Conservation (phyloP, 345 rosid species). For the Euphorbia pulcherrima region DNA sequence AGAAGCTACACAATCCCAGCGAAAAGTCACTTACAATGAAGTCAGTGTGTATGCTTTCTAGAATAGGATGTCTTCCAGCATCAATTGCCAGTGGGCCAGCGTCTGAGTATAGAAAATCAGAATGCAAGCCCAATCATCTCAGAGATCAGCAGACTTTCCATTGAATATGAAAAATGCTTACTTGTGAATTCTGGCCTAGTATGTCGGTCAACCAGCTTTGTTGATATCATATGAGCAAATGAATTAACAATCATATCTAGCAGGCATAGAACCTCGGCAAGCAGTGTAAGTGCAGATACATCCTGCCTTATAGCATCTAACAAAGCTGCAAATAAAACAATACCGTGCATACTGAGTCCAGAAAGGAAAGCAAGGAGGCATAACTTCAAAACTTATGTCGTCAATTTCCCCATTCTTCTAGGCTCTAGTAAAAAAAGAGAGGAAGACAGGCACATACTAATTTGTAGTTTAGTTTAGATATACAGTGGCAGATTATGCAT, state of each 20-base stretch:
- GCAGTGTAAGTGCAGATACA: constrained; percentile 68
- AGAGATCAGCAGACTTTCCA: not conserved
- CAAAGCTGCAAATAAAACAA: constrained; percentile 50
- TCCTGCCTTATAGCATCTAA: constrained; percentile 77
- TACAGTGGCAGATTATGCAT: not conserved
- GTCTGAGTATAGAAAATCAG: constrained; percentile 35
- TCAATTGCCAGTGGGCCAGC: constrained; percentile 93
- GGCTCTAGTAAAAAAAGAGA: not conserved
- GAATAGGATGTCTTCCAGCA: constrained; percentile 92
- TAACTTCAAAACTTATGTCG: not conserved
- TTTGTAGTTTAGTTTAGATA: not conserved
- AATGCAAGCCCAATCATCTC: constrained; percentile 15
- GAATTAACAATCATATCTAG: constrained; percentile 95
- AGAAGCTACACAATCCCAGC: not conserved
- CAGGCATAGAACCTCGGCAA: constrained; percentile 90
- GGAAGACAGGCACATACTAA: not conserved
- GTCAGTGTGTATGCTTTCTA: constrained; percentile 83
- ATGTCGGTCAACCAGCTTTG: constrained; percentile 79
- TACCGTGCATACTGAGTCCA: not conserved
- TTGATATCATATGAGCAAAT: constrained; percentile 82
- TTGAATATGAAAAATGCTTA: constrained; percentile 25
- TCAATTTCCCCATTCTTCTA: not conserved
- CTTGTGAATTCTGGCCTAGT: constrained; percentile 83
- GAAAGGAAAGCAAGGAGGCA: not conserved
- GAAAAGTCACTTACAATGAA: constrained; percentile 49